Evolutionary conservation across 495 filamentous ascomycete genomes (phyloP), one percentile per base, ranked within the genome.

Genomic region (Penicillium desertorum): DNA sequence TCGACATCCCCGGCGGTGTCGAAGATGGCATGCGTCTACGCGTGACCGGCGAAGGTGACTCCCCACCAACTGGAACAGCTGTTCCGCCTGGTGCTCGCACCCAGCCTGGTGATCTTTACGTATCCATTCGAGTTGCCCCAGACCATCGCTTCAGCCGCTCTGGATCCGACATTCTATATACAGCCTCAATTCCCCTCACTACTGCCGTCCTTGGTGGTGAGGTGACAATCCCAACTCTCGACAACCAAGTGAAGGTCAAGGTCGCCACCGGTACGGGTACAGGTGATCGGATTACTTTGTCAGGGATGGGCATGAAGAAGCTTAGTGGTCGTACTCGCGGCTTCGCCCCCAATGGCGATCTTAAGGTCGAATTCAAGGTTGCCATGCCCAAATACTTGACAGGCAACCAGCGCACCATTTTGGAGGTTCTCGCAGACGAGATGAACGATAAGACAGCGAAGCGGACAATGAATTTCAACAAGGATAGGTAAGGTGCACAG

Each of bases 351-450:
- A 73, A 71, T n/a, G 92, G 92, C 65, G 95, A 98, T 62, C 73
- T 98, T 29, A 86, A 83, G 63, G 91, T 98, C 8, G 95, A 98
- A 71, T 98, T 95, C 79, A 93, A 91, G 76, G 89, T 98, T 14
- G 71, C 82, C 29, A 96, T 97, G 90, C 94, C 94, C 12, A 97
- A 95, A 73, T 95, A 91, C 64, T 77, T 98, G 63, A 90, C 84
- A 22, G 77, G 83, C 20, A 96, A 94, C 72, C 93, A 98, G 76
- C 82, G 95, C 36, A 91, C 88, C 1, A 87, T 98, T 30, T 69
- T 97, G 56, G 94, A 98, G 74, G 91, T 97, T 79, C 82, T 98
- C 44, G 94, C 94, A 29, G 92, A 98, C 63, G 94, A 98, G 77
- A 84, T 97, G 80, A 83, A 82, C 12, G 94, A 98, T 68, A 88